Evolutionary conservation across 1,139 yeast species (phyloP), one percentile per base, ranked within the genome.

Genomic region (Ogataea hybrid): DNA sequence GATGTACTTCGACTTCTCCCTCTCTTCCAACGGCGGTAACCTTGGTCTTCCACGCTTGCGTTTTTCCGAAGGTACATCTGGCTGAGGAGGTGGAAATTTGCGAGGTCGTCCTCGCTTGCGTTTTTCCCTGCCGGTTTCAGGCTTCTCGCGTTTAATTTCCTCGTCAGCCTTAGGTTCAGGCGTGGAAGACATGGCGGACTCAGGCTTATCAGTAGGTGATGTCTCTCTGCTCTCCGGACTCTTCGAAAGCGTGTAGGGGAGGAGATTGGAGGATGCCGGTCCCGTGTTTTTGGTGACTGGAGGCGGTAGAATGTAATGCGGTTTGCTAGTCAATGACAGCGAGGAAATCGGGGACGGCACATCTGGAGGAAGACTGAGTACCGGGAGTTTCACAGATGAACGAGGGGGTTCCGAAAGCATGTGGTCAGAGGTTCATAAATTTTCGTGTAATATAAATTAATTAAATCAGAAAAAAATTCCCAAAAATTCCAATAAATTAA

Each of bases 21-120:
- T 46, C 16, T 42, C 47, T 25, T 49, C 51, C n/a, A 54, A 44
- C 10, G 60, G 58, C 8, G 59, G 56, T 14, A 56, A 35, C 37
- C 48, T 49, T 10, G 60, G 60, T 41, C 60, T 47, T 25, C 60
- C 60, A 32, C 60, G 45, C 27, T 50, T 52, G 28, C 56, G 46
- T 37, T 55, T 54, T 25, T 42, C 35, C n/a, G 34, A 21, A 25
- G 38, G 34, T 10, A n/a, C 29, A 6, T 39, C 38, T 5, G 39
- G 5, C 12, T 16, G 30, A 12, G 42, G 15, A 6, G 29, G 35
- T 5, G 44, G 49, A 16, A 35, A 36, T 23, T 48, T 48, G 34
- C 50, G 46, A 10, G 52, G 52, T 29, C 52, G 41, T 27, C 52
- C 52, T 39, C 52, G 42, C 29, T 46, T 48, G 33, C 48, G 46